Percentiles rank a stretch among this genome's conserved stretches.
phyloP scores from a whole-genome alignment of 805 yeast genomes.

The Metschnikowia colocasiae region DNA sequence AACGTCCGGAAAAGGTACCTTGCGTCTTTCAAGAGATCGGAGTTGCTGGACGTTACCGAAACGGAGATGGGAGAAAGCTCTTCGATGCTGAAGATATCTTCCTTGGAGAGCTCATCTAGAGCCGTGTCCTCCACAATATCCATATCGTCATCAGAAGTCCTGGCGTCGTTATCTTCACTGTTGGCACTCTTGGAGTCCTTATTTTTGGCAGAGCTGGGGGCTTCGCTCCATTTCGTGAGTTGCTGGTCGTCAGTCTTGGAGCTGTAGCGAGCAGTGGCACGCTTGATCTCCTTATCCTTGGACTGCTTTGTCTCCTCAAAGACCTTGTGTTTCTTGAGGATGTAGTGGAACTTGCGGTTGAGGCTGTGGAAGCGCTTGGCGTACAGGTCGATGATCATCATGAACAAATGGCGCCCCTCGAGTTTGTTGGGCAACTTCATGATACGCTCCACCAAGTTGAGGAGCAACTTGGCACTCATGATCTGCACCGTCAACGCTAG shows the following conservation, averaged over 20 bases:
- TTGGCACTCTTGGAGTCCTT: not conserved
- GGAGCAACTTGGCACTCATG: conserved; percentile 87
- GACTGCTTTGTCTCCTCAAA: conserved; percentile 43
- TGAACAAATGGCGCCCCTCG: conserved; percentile 79
- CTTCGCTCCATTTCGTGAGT: not conserved
- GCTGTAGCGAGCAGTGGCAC: conserved; percentile 37
- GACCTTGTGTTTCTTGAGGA: conserved; percentile 57
- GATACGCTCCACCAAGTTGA: conserved; percentile 86
- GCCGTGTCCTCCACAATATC: conserved; percentile 16
- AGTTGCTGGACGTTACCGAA: conserved; percentile 37
- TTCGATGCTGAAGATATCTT: conserved; percentile 33
- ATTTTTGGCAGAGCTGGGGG: not conserved
- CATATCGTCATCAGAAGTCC: conserved; percentile 8
- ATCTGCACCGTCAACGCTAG: conserved; percentile 88
- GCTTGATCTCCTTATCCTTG: conserved; percentile 41
- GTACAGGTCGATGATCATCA: conserved; percentile 84
- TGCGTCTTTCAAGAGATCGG: conserved; percentile 82
- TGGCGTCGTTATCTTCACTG: not conserved
- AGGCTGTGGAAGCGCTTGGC: conserved; percentile 75
- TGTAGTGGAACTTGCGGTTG: conserved; percentile 65
- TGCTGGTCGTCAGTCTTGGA: conserved; percentile 17
- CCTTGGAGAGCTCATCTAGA: conserved; percentile 8
- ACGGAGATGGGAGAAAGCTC: conserved; percentile 56
- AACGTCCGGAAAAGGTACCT: conserved; percentile 82
- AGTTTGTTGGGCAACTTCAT: conserved; percentile 75